These are phyloP conservation scores for Chrysochromulina tobinii DNA, from an alignment of 78 protist species.

Conservation along the genomic window DNA sequence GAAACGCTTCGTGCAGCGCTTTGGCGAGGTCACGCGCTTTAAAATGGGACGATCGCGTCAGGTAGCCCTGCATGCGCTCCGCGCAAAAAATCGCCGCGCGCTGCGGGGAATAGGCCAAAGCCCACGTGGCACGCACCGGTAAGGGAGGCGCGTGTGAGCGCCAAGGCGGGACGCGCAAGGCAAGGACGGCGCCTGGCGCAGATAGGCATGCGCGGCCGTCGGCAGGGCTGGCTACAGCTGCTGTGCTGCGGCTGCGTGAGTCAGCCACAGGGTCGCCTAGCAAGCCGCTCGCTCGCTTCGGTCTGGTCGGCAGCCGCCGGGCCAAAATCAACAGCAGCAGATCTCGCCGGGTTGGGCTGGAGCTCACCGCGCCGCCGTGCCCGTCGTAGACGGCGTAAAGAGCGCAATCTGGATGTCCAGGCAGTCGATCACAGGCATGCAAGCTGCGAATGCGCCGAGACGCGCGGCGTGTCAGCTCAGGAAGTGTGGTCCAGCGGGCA, in stretches of 20 bases:
- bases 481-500: too few species aligned
- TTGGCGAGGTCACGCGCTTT: neutral
- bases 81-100: too few species aligned
- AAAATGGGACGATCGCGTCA: neutral
- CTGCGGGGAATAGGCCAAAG: too few species aligned
- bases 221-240: too few species aligned
- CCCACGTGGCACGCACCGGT: too few species aligned
- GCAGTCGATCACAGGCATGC: neutral
- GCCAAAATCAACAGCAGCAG: neutral
- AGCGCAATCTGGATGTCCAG: neutral
- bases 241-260: neutral
- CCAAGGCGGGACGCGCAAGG: neutral
- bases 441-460: neutral
- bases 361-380: neutral
- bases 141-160: neutral
- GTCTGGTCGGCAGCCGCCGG: neutral
- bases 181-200: neutral
- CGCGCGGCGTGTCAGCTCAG: too few species aligned
- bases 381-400: neutral
- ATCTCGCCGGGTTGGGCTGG: neutral
- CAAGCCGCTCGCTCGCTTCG: neutral
- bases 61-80: too few species aligned
- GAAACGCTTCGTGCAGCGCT: neutral
- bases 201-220: too few species aligned
- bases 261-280: neutral